phyloP scores from a whole-genome alignment of 441 rosid genomes.

The Codiaeum variegatum region DNA sequence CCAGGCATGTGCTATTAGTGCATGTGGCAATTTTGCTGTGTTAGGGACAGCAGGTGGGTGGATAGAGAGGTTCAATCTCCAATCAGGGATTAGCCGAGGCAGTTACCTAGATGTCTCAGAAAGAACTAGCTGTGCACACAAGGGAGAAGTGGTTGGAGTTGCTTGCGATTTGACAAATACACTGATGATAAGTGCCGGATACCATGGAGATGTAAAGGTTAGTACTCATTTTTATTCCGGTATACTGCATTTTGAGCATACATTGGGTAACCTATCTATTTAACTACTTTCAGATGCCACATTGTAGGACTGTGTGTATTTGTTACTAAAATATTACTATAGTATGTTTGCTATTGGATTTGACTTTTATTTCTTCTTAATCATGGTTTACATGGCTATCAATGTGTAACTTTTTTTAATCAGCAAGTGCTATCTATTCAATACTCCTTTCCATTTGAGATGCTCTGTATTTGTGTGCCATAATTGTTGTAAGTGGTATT shows the following conservation, averaged over 20 bases:
- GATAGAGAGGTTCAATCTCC: slow-evolving; percentile 95
- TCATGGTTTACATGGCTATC: background rate
- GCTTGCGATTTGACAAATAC: slow-evolving; percentile 94
- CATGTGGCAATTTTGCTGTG: slow-evolving; percentile 95
- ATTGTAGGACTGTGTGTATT: background rate
- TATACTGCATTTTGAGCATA: background rate
- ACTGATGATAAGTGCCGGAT: slow-evolving; percentile 90
- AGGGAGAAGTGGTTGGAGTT: slow-evolving; percentile 86
- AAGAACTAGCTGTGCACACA: slow-evolving; percentile 57
- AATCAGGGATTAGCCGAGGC: slow-evolving; percentile 92
- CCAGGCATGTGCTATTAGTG: slow-evolving; percentile 89
- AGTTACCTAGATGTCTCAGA: slow-evolving; percentile 62
- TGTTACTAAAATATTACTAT: background rate
- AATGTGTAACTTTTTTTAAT: background rate
- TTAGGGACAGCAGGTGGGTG: slow-evolving; percentile 92
- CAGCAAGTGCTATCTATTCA: background rate
- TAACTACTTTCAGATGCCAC: background rate
- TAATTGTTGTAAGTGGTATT: background rate
- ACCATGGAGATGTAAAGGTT: slow-evolving; percentile 88
- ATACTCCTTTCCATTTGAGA: background rate
- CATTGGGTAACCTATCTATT: background rate
- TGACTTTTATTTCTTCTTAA: background rate
- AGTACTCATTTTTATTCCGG: slow-evolving; percentile 9
- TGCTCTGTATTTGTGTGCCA: background rate
- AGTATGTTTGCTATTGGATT: background rate